Evolutionary conservation across 2,329 filamentous ascomycete genomes (phyloP).

Genomic region (Colletotrichum caudatum): DNA sequence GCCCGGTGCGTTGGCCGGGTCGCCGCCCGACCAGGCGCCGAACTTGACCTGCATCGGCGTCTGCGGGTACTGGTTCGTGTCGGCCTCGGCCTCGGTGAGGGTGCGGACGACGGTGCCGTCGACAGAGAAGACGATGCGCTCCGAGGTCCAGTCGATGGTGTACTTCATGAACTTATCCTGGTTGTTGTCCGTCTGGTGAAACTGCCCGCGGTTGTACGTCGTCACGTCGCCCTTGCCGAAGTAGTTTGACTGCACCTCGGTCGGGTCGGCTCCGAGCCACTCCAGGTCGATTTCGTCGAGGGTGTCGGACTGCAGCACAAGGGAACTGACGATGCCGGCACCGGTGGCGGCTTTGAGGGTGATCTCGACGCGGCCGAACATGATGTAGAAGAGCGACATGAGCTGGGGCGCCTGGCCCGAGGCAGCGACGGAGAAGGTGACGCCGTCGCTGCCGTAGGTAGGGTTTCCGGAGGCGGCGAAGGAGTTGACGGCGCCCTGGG

Average conservation of each 20-base stretch:
- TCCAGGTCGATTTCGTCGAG: constrained; percentile 98
- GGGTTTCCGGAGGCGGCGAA: constrained; percentile 79
- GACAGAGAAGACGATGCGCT: constrained; percentile 88
- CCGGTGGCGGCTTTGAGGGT: constrained; percentile 89
- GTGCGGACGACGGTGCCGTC: constrained; percentile 82
- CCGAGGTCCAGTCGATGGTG: constrained; percentile 89
- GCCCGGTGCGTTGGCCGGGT: constrained; percentile 80
- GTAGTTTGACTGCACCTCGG: constrained; percentile 94
- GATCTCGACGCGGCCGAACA: constrained; percentile 94
- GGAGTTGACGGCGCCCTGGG: constrained; percentile 79
- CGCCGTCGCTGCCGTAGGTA: constrained; percentile 82
- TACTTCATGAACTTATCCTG: constrained; percentile 87
- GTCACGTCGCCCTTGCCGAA: constrained; percentile 92
- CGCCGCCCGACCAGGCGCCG: constrained; percentile 92
- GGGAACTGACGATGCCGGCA: constrained; percentile 90
- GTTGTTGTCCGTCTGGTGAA: constrained; percentile 76
- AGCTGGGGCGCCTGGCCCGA: constrained; percentile 89
- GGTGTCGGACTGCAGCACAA: constrained; percentile 90
- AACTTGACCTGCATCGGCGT: constrained; percentile 96
- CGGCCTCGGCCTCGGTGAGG: constrained; percentile 76
- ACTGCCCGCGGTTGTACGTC: constrained; percentile 88
- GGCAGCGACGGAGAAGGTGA: constrained; percentile 80
- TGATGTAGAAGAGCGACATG: constrained; percentile 95
- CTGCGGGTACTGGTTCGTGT: constrained; percentile 85
- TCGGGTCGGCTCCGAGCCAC: constrained; percentile 84